Base-by-base conservation (phyloP, 495 filamentous ascomycete genomes). In the Amphirosellinia nigrospora region DNA sequence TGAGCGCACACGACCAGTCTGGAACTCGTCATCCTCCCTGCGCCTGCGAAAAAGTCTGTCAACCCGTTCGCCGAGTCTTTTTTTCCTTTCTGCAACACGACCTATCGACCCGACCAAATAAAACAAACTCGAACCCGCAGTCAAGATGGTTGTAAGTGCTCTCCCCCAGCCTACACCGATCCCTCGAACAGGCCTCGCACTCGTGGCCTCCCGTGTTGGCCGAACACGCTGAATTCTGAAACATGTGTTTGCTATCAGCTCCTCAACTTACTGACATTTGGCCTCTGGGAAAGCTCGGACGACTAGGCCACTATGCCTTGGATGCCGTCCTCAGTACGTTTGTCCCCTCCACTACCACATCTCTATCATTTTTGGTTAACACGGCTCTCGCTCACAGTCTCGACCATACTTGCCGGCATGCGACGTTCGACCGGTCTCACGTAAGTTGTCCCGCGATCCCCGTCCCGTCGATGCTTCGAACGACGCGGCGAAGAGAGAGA, bases 391-490 rank as follows among this genome's bases (percentile, higher is more conserved):
- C 74, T 45, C 23, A 7, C 28, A 96, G 92, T 99, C 81, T 99
- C 96, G 55, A 92, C 96, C 67, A 94, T 98, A 77, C 92, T 99
- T 53, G 96, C 96, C 23, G 96, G 96, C 74, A 92, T 99, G 83
- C 94, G 96, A 81, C 93, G 96, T 56, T 97, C 94, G 65, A 98
- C 96, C 46, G 96, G 96, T 77, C 86, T 99, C 78, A 97, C 96
- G 96, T 99, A 95, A 86, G 92, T 90, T 75, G 36, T 36, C 23
- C 65, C 68, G 59, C 68, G 38, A 28, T 46, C 11, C 38, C 10
- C 50, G 41, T 38, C 56, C 46, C 26, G 28, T 43, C 34, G 13
- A 21, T 43, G 8, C 16, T 4, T 4, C 19, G 0, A 34, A 36
- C 16, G 28, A 63, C 9, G 46, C 34, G 4, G 11, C 16, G 36